These are phyloP conservation scores for Sicyos baderoa DNA, from an alignment of 306 rosid species.

Conservation along the genomic window DNA sequence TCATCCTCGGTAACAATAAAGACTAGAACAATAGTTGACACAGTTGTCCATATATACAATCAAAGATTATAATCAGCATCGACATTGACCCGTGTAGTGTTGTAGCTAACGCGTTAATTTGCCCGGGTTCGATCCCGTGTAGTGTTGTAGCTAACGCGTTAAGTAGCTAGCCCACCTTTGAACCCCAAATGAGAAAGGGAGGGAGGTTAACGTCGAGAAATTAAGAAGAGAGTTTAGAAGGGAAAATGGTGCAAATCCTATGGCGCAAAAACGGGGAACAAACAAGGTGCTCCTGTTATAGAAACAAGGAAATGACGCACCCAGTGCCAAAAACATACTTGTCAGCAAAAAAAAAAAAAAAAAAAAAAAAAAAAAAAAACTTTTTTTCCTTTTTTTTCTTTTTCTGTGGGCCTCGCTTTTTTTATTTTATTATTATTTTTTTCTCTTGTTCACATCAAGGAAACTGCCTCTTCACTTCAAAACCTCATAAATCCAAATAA, in stretches of 20 bases:
- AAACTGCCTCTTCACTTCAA: not conserved
- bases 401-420: not conserved
- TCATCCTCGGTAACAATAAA: not conserved
- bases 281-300: slow-evolving; percentile 2
- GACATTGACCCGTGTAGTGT: too few species aligned
- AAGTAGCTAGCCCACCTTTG: too few species aligned
- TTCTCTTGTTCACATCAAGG: not conserved
- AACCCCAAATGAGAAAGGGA: not conserved
- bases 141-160: too few species aligned
- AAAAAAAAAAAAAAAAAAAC: too few species aligned
- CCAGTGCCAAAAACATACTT: not conserved
- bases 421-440: not conserved
- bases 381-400: too few species aligned
- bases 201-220: not conserved
- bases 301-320: slow-evolving; percentile 12
- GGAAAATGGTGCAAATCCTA: not conserved
- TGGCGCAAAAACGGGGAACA: slow-evolving; percentile 11
- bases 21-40: not conserved
- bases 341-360: not conserved
- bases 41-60: not conserved
- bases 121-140: not conserved
- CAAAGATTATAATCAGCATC: not conserved
- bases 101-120: too few species aligned
- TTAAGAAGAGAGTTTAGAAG: not conserved
- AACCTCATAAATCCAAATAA: not conserved